Conservation (phyloP, 2,329 filamentous ascomycete genomes). For the Alternaria consortialis region DNA sequence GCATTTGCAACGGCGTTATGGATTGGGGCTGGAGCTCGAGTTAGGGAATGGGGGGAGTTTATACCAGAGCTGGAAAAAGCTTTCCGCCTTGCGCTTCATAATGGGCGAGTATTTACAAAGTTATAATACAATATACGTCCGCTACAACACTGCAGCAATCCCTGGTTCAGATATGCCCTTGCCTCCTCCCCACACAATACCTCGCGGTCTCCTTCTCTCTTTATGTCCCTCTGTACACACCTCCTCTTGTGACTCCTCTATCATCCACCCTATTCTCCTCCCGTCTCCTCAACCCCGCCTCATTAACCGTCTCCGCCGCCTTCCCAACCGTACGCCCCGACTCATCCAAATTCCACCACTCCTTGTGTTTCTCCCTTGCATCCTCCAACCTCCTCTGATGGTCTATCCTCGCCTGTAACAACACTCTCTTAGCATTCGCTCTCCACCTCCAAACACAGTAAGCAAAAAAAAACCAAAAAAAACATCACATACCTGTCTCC, state of each 20-base stretch:
- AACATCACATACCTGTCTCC: conserved; percentile 57
- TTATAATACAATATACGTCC: conserved; percentile 22
- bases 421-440: no score
- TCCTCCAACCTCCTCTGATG: conserved; percentile 58
- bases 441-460: no score
- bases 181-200: not conserved
- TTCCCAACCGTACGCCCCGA: conserved; percentile 42
- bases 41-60: conserved; percentile 8
- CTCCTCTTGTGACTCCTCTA: conserved; percentile 29
- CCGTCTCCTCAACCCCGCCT: conserved; percentile 9
- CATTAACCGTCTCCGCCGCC: conserved; percentile 17
- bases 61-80: conserved; percentile 38
- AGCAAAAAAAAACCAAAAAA: no score
- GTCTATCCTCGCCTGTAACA: conserved; percentile 66
- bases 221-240: conserved; percentile 20
- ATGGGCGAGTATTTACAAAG: conserved; percentile 10
- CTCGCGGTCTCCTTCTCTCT: not conserved
- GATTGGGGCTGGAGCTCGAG: conserved; percentile 4
- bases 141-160: not conserved
- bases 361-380: conserved; percentile 57
- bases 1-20: conserved; percentile 31
- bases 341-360: conserved; percentile 61
- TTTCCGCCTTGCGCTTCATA: not conserved
- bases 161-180: no score
- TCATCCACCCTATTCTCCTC: conserved; percentile 33